Conservation (phyloP, 139 green algal species). For the Chloropicon primus region DNA sequence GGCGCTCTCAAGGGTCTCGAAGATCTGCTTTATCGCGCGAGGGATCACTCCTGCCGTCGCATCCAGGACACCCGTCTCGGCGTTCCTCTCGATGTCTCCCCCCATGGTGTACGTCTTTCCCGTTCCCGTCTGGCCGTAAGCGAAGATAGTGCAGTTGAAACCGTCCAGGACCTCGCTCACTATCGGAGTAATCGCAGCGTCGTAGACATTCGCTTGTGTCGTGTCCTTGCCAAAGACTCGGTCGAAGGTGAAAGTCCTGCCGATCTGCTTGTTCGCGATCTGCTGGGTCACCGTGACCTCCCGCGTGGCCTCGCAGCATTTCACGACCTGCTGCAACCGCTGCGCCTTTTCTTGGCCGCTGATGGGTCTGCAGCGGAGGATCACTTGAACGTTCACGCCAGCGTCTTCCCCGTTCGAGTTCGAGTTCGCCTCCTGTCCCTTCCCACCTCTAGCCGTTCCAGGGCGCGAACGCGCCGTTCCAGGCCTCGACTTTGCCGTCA, state of each 20-base stretch:
- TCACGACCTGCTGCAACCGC: conserved; percentile 53
- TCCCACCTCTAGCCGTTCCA: background rate
- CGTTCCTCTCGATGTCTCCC: conserved; percentile 37
- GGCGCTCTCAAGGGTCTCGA: conserved; percentile 64
- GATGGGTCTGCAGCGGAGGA: conserved; percentile 82
- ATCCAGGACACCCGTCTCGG: conserved; percentile 76
- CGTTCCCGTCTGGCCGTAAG: conserved; percentile 15
- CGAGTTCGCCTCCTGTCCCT: background rate
- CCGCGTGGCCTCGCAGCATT: conserved; percentile 54
- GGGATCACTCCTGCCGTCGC: conserved; percentile 86
- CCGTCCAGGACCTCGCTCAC: conserved; percentile 89
- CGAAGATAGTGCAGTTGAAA: conserved; percentile 86
- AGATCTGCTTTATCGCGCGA: conserved; percentile 85
- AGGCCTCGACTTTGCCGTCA: background rate
- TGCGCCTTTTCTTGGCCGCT: conserved; percentile 56
- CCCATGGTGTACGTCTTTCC: conserved; percentile 6
- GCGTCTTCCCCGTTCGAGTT: conserved; percentile 14
- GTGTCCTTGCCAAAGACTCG: conserved; percentile 69
- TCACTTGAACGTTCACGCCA: conserved; percentile 85
- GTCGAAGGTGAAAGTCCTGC: conserved; percentile 86
- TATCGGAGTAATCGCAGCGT: conserved; percentile 68
- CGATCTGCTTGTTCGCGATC: conserved; percentile 55
- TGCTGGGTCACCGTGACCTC: conserved; percentile 71
- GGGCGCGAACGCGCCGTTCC: background rate
- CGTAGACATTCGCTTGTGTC: conserved; percentile 73